Evolutionary conservation across 176 grass and related monocot genomes (phyloP).

Genomic region (Lolium perenne): DNA sequence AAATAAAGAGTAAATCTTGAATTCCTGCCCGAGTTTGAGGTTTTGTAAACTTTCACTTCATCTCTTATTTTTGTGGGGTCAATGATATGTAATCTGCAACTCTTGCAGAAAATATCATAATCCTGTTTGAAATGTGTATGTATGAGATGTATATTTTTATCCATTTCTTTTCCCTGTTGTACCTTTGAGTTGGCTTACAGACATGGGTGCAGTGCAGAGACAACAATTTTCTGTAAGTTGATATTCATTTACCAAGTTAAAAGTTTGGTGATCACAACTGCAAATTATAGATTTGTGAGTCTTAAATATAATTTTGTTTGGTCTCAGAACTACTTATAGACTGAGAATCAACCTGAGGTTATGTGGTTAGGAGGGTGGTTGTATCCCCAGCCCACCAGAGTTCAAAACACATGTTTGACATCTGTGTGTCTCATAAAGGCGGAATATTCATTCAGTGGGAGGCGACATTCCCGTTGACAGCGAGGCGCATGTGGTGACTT

Average conservation of each 20-base stretch:
- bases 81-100: not conserved
- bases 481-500: too few species aligned
- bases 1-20: slow-evolving; percentile 38
- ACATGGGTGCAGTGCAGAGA: too few species aligned
- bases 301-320: not conserved
- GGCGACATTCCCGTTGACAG: too few species aligned
- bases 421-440: too few species aligned
- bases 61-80: slow-evolving; percentile 9
- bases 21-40: slow-evolving; percentile 8
- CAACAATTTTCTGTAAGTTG: not conserved
- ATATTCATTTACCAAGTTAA: not conserved
- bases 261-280: too few species aligned
- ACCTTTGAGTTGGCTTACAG: not conserved
- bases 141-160: not conserved
- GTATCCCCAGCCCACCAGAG: too few species aligned
- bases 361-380: too few species aligned
- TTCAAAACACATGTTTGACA: too few species aligned
- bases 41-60: slow-evolving; percentile 13
- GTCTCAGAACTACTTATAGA: too few species aligned
- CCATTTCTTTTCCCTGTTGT: not conserved
- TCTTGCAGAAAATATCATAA: not conserved
- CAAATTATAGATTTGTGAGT: not conserved
- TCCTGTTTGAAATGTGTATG: not conserved
- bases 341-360: too few species aligned
- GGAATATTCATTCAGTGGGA: too few species aligned